Evolutionary conservation across 495 filamentous ascomycete genomes (phyloP), one percentile per base, ranked within the genome.

Genomic region (Pseudevernia furfuracea): DNA sequence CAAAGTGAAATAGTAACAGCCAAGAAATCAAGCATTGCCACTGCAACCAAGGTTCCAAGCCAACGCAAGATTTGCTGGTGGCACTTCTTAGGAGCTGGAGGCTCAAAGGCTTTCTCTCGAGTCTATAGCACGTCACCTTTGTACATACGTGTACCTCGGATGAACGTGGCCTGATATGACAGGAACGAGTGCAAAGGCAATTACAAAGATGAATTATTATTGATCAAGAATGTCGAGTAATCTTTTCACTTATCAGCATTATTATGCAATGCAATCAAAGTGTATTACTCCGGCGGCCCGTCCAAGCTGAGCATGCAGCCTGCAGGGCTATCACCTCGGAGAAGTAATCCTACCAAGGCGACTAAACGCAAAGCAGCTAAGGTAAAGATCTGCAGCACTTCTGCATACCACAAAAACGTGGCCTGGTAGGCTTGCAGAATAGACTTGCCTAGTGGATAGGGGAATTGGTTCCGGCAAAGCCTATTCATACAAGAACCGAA

Each of bases 351-450:
- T 44, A 41, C 14, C 52, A 32, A 52, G 60, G 60, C 44, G 36
- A 32, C n/a, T 30, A 62, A 34, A 32, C 23, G 49, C 41, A 44
- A 57, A 57, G 56, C 38, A 58, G 38, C 61, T 58, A 58, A 63
- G 23, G 34, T n/a, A 32, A 63, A 36, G 61, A 63, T 63, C 61
- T 63, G 43, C 52, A 55, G 30, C 61, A 57, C 43, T 39, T 39
- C 60, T 62, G 61, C 61, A 63, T 37, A 56, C 37, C 52, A 55
- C 52, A 58, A 48, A 63, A 63, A 63, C 61, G 61, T 63, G 61
- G 61, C 61, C 39, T 57, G 28, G 61, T 41, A 56, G 30, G 52
- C 52, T 46, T 57, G 52, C 39, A 57, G 61, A 56, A 39, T 56
- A 41, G 38, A 53, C 61, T 43, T 41, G 43, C 43, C 61, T 63